Evolutionary conservation across 2,329 filamentous ascomycete genomes (phyloP).

Genomic region (Trichoderma aggressivum): DNA sequence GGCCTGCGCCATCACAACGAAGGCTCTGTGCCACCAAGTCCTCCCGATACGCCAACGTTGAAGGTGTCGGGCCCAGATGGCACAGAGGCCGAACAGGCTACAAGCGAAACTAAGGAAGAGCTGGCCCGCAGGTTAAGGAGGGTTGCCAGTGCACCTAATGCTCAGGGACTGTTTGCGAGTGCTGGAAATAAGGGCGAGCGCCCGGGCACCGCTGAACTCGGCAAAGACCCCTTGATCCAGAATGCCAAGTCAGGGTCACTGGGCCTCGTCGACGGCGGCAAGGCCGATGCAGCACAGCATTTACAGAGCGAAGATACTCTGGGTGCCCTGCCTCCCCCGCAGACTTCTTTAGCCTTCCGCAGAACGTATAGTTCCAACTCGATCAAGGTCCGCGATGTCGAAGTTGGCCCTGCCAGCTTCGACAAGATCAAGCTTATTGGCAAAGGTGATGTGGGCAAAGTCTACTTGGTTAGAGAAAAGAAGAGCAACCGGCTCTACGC

Average conservation of each 20-base stretch:
- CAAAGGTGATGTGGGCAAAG: slow-evolving; percentile 97
- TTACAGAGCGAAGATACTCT: slow-evolving; percentile 50
- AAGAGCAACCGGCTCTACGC: slow-evolving; percentile 93
- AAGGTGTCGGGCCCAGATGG: slow-evolving; percentile 68
- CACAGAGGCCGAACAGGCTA: slow-evolving; percentile 62
- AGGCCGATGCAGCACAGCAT: slow-evolving; percentile 33
- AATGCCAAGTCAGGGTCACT: slow-evolving; percentile 45
- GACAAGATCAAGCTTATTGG: slow-evolving; percentile 99
- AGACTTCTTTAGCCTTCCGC: slow-evolving; percentile 73
- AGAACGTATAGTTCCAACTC: slow-evolving; percentile 98
- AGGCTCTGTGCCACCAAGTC: slow-evolving; percentile 86
- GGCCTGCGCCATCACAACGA: slow-evolving; percentile 93
- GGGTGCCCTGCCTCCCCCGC: slow-evolving; percentile 62
- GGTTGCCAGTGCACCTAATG: slow-evolving; percentile 95
- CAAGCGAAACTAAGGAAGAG: slow-evolving; percentile 85
- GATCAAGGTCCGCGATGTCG: slow-evolving; percentile 96
- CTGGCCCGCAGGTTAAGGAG: slow-evolving; percentile 86
- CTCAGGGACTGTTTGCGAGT: slow-evolving; percentile 80
- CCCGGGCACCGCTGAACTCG: slow-evolving; percentile 80
- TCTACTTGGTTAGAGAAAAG: slow-evolving; percentile 96
- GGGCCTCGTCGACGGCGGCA: slow-evolving; percentile 34
- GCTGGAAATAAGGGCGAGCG: slow-evolving; percentile 50
- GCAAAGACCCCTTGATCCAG: slow-evolving; percentile 69
- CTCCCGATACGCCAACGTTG: slow-evolving; percentile 81
- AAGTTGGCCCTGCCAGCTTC: slow-evolving; percentile 91